Evolutionary conservation across 192 early-diverging fungal genomes (phyloP).

Genomic region (Rhizophagus sp.): DNA sequence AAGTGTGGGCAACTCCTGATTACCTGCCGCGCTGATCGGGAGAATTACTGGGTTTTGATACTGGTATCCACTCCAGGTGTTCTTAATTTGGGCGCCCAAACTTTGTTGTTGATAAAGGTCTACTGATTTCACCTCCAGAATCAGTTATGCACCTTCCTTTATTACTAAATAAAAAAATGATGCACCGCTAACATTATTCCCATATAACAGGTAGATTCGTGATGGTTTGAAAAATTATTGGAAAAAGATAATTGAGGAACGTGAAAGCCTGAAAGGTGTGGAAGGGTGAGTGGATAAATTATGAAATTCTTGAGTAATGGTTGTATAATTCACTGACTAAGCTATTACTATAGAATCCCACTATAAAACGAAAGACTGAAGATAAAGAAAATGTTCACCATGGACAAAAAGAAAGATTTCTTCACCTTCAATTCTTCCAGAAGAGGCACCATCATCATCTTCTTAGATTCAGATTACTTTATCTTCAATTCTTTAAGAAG

Average conservation of each 20-base stretch:
- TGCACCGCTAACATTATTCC: neutral
- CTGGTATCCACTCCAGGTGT: neutral
- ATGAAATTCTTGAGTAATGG: conserved; percentile 1
- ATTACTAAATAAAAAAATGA: neutral
- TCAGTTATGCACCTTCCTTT: neutral
- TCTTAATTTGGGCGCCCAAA: neutral
- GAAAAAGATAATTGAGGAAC: neutral
- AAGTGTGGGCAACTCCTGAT: neutral
- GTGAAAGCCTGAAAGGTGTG: neutral
- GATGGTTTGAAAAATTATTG: neutral
- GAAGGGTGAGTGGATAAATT: conserved; percentile 1
- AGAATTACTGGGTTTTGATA: neutral
- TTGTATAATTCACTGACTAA: neutral
- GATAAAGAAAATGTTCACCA: neutral
- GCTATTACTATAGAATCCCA: neutral
- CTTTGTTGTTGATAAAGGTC: conserved; percentile 5
- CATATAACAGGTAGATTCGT: neutral
- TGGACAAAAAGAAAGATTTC: neutral
- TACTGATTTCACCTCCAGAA: neutral
- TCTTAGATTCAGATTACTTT: neutral
- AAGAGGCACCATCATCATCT: too few species aligned
- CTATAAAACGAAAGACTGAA: neutral
- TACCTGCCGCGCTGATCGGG: neutral
- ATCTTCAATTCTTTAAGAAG: neutral
- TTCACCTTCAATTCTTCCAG: too few species aligned